Base-by-base conservation (phyloP, 73 alveolate species). In the Uronychia binucleata region DNA sequence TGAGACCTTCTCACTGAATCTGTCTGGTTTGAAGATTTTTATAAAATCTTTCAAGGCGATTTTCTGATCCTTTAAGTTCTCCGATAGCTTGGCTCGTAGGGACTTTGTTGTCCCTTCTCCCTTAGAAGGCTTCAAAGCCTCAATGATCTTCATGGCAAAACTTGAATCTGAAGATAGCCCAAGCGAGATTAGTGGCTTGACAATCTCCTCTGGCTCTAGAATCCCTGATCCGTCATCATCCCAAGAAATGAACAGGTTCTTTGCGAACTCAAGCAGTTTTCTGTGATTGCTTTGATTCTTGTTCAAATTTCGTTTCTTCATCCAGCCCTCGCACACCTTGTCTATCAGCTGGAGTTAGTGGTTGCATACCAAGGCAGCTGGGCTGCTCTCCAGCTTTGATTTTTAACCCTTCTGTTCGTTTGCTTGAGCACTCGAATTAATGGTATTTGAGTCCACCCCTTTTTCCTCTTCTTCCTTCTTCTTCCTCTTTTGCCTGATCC, bases 151-250 rank as follows among this genome's bases (percentile, higher is more conserved):
- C 34, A 30, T 46, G 0, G 93, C 93, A 80, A 86, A 86, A 27
- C 80, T 81, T 5, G 86, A 80, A 34, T 86, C 93, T 25, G 81
- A 30, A 19, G 93, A 86, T 27, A 86, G 75, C 11, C 93, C 93
- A 25, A 86, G 58, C 28, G 86, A 59, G 34, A 86, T 33, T 1
- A 86, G 35, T 26, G 93, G 89, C 59, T 80, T 86, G 26, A 86
- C 74, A 26, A 86, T 79, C 77, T 86, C 93, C 26, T 86, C 80
- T 26, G 93, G 74, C 28, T 74, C 89, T 33, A 86, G 32, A 33
- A 67, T 79, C 8, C 93, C 93, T 57, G 85, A 59, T n/a, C 93
- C 93, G 46, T 86, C 93, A 33, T 79, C 93, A 80, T 86, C 93
- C 93, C 93, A 86, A 1, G 93, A 80, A 32, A 86, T 58, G 74